phyloP scores from a whole-genome alignment of 164 flowering plant genomes.

The Akebia trifoliata region DNA sequence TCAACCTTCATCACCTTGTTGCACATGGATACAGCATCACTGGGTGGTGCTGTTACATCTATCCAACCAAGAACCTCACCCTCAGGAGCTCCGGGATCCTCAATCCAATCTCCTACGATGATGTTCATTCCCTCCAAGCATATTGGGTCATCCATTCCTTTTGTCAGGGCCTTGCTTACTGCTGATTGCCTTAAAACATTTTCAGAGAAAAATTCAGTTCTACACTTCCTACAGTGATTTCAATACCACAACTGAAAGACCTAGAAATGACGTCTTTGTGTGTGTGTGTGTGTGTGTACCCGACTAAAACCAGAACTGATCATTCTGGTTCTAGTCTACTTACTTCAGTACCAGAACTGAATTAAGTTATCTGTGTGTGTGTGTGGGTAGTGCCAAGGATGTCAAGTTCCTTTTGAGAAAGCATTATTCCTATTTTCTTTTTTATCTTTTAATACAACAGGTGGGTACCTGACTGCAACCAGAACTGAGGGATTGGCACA shows the following conservation, averaged over 20 bases:
- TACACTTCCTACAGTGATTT: background rate
- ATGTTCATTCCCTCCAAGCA: slow-evolving; percentile 28
- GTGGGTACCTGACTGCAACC: too few relatives aligned
- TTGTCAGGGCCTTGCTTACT: slow-evolving; percentile 5
- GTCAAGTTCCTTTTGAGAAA: too few relatives aligned
- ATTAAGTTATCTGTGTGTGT: too few relatives aligned
- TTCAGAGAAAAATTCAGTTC: slow-evolving; percentile 2
- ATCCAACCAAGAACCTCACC: slow-evolving; percentile 21
- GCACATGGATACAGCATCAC: slow-evolving; percentile 8
- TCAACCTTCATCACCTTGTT: slow-evolving; percentile 11
- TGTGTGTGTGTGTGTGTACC: background rate
- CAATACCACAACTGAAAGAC: background rate
- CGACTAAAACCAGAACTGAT: too few relatives aligned
- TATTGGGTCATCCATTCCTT: slow-evolving; percentile 17
- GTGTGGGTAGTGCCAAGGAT: too few relatives aligned
- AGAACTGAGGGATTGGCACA: too few relatives aligned
- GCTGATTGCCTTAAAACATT: slow-evolving; percentile 19
- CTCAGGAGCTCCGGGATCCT: slow-evolving; percentile 17
- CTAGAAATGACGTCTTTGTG: background rate
- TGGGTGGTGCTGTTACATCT: slow-evolving; percentile 14
- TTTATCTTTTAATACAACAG: too few relatives aligned
- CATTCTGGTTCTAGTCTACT: too few relatives aligned
- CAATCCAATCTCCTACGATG: slow-evolving; percentile 26
- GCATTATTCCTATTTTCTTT: too few relatives aligned
- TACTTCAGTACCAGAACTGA: too few relatives aligned